These are phyloP conservation scores for Mycena rosella DNA, from an alignment of 768 basidiomycete genomes.

Conservation along the genomic window DNA sequence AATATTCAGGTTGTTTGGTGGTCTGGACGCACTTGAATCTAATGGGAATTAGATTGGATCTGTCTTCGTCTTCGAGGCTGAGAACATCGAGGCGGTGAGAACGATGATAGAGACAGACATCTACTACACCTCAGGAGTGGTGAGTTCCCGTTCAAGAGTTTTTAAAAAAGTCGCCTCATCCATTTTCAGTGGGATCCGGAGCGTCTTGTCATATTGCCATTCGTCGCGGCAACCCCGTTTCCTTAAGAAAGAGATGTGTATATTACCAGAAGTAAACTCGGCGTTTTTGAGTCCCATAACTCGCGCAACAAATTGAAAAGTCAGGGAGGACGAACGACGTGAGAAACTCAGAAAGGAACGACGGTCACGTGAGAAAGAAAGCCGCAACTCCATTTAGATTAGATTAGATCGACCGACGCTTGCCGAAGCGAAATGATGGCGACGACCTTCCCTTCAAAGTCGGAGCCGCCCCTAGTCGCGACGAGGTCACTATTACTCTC, in stretches of 20 bases:
- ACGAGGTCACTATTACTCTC: conserved; percentile 51
- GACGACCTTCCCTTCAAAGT: conserved; percentile 54
- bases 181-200: conserved; percentile 39
- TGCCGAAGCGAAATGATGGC: conserved; percentile 47
- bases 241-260: conserved; percentile 13
- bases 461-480: conserved; percentile 53
- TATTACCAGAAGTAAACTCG: too few species aligned
- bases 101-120: conserved; percentile 50
- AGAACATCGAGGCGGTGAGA: conserved; percentile 59
- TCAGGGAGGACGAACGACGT: too few species aligned
- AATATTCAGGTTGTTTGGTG: conserved; percentile 67
- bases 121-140: conserved; percentile 56
- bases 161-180: too few species aligned
- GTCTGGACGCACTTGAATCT: background rate
- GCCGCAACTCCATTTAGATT: too few species aligned
- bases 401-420: conserved; percentile 20
- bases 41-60: conserved; percentile 55
- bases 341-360: too few species aligned
- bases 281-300: too few species aligned
- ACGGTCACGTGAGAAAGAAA: too few species aligned
- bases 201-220: conserved; percentile 37
- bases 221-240: conserved; percentile 37
- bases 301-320: too few species aligned
- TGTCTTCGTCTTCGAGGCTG: conserved; percentile 62
- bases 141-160: too few species aligned